Percentiles rank a stretch among this genome's conserved stretches.
phyloP scores from a whole-genome alignment of 2,329 filamentous ascomycete species.

The Ophiocordyceps camponoti-floridani region DNA sequence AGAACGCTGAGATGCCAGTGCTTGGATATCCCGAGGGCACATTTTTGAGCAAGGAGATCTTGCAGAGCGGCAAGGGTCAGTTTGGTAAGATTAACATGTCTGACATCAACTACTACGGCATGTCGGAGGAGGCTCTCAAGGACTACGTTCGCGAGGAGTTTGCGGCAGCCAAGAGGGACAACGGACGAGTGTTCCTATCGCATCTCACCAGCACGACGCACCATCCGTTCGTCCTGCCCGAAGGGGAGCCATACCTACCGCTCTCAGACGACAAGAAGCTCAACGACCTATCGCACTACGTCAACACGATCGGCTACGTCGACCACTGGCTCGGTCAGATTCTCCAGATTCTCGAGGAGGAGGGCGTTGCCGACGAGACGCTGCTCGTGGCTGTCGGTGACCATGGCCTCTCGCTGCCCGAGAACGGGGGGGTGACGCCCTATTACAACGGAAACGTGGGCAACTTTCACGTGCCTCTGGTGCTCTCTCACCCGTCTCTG shows the following conservation, averaged over 20 bases:
- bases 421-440: constrained; percentile 13
- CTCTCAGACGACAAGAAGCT: constrained; percentile 8
- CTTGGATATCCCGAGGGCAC: constrained; percentile 13
- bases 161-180: constrained; percentile 9
- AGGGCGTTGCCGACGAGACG: constrained; percentile 14
- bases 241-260: constrained; percentile 9
- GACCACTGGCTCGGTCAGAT: constrained; percentile 15
- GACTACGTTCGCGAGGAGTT: constrained; percentile 16
- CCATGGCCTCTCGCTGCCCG: constrained; percentile 15
- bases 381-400: constrained; percentile 15
- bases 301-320: constrained; percentile 14
- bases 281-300: constrained; percentile 14
- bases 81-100: constrained; percentile 11
- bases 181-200: constrained; percentile 15
- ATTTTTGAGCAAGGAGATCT: constrained; percentile 11
- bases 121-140: constrained; percentile 13
- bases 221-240: constrained; percentile 15
- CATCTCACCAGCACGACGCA: constrained; percentile 18
- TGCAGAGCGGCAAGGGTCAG: constrained; percentile 11
- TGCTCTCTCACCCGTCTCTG: constrained; percentile 14
- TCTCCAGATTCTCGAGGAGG: constrained; percentile 11
- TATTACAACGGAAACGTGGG: constrained; percentile 15
- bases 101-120: constrained; percentile 17
- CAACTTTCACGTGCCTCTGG: constrained; percentile 16
- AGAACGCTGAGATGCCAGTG: constrained; percentile 11